These are phyloP conservation scores for Glaciozyma martinii DNA, from an alignment of 768 basidiomycete genomes.

Conservation along the genomic window DNA sequence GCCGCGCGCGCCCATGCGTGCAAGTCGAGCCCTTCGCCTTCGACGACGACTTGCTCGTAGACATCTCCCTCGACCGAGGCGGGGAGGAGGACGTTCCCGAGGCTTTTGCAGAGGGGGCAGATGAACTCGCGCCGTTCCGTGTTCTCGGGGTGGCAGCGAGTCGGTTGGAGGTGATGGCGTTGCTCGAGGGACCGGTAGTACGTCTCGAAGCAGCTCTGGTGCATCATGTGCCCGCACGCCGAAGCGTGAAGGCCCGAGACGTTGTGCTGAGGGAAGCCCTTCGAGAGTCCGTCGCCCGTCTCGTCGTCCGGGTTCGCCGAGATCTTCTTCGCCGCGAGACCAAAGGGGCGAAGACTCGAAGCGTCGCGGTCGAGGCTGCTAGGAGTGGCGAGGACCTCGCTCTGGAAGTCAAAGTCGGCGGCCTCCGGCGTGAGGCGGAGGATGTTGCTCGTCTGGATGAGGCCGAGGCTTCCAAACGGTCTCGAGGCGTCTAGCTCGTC, in stretches of 20 bases:
- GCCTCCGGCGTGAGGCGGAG: slow-evolving; percentile 62
- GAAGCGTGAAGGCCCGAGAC: slow-evolving; percentile 55
- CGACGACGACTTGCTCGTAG: not conserved
- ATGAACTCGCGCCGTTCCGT: slow-evolving; percentile 91
- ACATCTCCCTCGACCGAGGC: slow-evolving; percentile 43
- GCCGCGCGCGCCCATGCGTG: slow-evolving; percentile 9
- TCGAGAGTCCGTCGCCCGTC: slow-evolving; percentile 22
- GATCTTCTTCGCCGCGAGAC: slow-evolving; percentile 19
- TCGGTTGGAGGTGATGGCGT: slow-evolving; percentile 79
- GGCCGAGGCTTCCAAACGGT: slow-evolving; percentile 75
- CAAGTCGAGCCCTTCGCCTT: slow-evolving; percentile 5
- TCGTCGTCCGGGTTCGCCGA: slow-evolving; percentile 9
- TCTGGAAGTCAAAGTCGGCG: slow-evolving; percentile 44
- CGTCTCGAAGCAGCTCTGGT: slow-evolving; percentile 82
- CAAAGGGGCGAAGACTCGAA: slow-evolving; percentile 20
- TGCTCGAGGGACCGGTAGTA: slow-evolving; percentile 72
- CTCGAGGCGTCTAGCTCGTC: slow-evolving; percentile 68
- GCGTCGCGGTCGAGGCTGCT: slow-evolving; percentile 55
- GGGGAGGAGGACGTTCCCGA: slow-evolving; percentile 89
- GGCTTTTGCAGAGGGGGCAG: slow-evolving; percentile 91
- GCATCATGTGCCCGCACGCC: slow-evolving; percentile 95
- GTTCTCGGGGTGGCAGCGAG: slow-evolving; percentile 86
- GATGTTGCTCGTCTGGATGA: slow-evolving; percentile 78
- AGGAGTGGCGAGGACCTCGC: slow-evolving; percentile 60
- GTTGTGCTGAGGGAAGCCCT: slow-evolving; percentile 27